Conservation (phyloP, 768 basidiomycete species). For the Daedaleopsis nitida region DNA sequence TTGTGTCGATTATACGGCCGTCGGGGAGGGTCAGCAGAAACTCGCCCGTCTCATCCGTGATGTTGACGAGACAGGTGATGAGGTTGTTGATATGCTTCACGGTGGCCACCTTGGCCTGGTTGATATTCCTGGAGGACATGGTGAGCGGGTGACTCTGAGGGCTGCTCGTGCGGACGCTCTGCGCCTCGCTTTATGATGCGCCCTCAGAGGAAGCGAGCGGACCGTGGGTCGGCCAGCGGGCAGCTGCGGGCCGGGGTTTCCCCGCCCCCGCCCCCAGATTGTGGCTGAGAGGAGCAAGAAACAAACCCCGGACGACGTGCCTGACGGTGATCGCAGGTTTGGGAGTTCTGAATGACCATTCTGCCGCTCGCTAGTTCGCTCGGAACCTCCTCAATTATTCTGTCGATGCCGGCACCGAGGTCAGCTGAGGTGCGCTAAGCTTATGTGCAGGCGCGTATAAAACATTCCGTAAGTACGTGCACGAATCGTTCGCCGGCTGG, state of each 20-base stretch:
- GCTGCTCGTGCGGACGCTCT: neutral
- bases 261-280: neutral
- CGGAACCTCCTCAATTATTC: neutral
- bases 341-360: neutral
- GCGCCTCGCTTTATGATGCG: neutral
- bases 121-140: conserved; percentile 38
- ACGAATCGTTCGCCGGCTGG: neutral
- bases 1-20: conserved; percentile 56
- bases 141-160: neutral
- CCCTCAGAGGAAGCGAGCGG: neutral
- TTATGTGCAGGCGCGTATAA: neutral
- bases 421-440: neutral
- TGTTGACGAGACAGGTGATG: conserved; percentile 49
- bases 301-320: neutral
- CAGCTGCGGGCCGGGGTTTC: neutral
- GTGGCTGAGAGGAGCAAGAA: neutral
- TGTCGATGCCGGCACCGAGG: neutral
- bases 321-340: neutral
- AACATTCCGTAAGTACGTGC: neutral
- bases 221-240: neutral
- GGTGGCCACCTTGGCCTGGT: conserved; percentile 32
- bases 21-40: conserved; percentile 51
- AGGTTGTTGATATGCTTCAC: conserved; percentile 37
- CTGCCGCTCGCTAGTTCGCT: neutral
- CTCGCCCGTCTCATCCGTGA: conserved; percentile 54